These are phyloP conservation scores for Xylaria sp. DNA, from an alignment of 2,329 filamentous ascomycete species.

Conservation along the genomic window DNA sequence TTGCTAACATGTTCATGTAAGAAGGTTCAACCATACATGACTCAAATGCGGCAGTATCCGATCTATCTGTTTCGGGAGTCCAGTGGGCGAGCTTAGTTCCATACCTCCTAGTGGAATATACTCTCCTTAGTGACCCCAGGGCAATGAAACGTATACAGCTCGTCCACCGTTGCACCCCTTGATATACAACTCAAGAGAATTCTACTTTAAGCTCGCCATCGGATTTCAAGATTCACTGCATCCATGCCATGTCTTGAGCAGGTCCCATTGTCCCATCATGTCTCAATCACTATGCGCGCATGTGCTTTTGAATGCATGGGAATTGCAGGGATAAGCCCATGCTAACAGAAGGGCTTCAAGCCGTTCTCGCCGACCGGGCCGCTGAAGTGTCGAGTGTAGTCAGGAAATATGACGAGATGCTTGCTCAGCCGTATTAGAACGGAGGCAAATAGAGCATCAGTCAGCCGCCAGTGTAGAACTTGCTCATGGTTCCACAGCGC, in stretches of 20 bases:
- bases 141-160: not conserved
- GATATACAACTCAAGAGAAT: not conserved
- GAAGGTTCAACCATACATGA: too few species aligned
- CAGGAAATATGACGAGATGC: not conserved
- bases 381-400: not conserved
- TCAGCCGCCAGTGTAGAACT: not conserved
- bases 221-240: constrained; percentile 2
- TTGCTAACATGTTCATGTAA: not conserved
- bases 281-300: not conserved
- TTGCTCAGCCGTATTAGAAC: not conserved
- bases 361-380: constrained; percentile 2
- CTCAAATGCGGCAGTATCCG: not conserved
- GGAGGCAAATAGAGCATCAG: not conserved
- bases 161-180: not conserved
- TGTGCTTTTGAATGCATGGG: not conserved
- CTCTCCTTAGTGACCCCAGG: too few species aligned
- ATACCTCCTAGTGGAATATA: not conserved
- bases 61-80: not conserved
- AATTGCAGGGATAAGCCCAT: constrained; percentile 1
- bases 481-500: not conserved
- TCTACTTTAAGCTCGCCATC: not conserved
- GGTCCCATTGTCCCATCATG: not conserved
- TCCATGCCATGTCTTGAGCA: constrained; percentile 1
- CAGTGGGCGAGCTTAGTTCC: not conserved
- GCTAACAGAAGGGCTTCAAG: not conserved